phyloP scores from a whole-genome alignment of 306 rosid genomes.

The Heteromeles arbutifolia region DNA sequence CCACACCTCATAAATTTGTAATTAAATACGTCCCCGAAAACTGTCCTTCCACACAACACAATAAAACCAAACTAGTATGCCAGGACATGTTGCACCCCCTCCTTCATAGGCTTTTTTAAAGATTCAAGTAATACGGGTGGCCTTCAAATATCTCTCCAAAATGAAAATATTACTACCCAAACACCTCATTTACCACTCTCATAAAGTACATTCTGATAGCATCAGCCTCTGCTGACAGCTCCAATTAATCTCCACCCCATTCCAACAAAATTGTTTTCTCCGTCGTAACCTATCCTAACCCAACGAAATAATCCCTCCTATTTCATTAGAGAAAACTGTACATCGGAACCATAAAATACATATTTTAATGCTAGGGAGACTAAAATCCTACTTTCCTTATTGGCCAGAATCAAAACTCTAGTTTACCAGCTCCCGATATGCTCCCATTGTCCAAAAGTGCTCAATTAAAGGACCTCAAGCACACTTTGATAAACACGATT shows the following conservation, averaged over 20 bases:
- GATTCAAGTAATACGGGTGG: background rate
- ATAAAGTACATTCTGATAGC: background rate
- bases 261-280: background rate
- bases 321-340: background rate
- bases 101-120: background rate
- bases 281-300: background rate
- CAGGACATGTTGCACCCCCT: background rate
- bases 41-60: background rate
- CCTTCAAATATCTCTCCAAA: background rate
- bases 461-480: background rate
- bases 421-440: background rate
- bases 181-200: background rate
- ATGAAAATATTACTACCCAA: background rate
- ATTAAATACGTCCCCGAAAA: too few relatives aligned
- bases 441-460: background rate
- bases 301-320: background rate
- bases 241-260: background rate
- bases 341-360: background rate
- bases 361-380: background rate
- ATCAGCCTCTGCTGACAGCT: background rate
- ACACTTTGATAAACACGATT: background rate
- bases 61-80: background rate
- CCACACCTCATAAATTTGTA: background rate
- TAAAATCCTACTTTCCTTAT: background rate
- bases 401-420: background rate